A percentile compares a stretch with the other conserved stretches of the same genome.
These are phyloP conservation scores for Petunia axillaris DNA, from an alignment of 257 asterid genomes.

Conservation along the genomic window DNA sequence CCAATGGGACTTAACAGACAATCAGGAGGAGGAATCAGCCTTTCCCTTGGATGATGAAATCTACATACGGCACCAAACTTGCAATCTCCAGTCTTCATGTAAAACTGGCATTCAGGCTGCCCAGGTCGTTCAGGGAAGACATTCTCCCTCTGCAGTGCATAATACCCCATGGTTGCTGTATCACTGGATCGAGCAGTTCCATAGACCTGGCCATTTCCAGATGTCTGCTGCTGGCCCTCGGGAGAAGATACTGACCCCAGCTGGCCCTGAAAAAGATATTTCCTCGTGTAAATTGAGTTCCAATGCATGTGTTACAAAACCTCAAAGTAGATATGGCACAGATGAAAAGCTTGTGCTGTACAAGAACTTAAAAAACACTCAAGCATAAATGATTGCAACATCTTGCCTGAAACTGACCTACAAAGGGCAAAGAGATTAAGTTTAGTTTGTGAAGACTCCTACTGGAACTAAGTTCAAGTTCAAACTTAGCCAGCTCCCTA, in stretches of 20 bases:
- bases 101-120: constrained; percentile 93
- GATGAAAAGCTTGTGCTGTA: constrained; percentile 10
- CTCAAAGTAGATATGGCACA: constrained; percentile 2
- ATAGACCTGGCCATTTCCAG: constrained; percentile 58
- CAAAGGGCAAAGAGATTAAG: constrained; percentile 3
- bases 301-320: not conserved
- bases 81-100: constrained; percentile 97
- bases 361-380: not conserved
- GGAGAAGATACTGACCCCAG: constrained; percentile 74
- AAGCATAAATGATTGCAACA: not conserved
- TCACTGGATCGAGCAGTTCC: constrained; percentile 59
- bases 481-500: constrained; percentile 10
- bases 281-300: constrained; percentile 23
- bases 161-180: constrained; percentile 55
- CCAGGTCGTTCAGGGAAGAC: constrained; percentile 97
- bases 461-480: not conserved
- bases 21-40: constrained; percentile 81
- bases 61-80: constrained; percentile 93
- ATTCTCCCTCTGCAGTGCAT: constrained; percentile 74
- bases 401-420: not conserved
- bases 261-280: constrained; percentile 64
- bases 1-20: constrained; percentile 87
- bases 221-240: constrained; percentile 62
- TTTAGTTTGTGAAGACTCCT: not conserved
- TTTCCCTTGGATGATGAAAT: constrained; percentile 94